Evolutionary conservation across 345 rosid genomes (phyloP).

Genomic region (Hypericum androsaemum): DNA sequence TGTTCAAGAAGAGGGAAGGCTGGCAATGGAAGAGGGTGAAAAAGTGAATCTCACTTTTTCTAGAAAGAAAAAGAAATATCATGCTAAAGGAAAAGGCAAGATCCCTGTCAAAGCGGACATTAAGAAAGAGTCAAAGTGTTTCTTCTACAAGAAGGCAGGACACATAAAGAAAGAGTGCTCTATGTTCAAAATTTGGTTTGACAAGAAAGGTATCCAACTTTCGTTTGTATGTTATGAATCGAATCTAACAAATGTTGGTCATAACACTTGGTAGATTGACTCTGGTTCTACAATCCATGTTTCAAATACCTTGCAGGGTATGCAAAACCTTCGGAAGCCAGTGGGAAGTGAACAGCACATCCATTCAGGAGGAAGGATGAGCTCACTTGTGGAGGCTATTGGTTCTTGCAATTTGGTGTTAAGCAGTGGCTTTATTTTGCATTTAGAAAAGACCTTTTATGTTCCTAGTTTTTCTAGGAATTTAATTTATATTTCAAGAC

Average conservation of each 20-base stretch:
- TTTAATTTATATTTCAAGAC: neutral
- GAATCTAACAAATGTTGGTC: neutral
- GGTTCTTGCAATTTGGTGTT: neutral
- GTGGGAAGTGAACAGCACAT: neutral
- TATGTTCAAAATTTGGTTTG: neutral
- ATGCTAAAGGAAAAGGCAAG: neutral
- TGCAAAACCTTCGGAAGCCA: neutral
- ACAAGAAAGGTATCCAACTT: neutral
- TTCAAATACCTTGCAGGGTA: neutral
- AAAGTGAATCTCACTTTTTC: neutral
- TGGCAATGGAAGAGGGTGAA: neutral
- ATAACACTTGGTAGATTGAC: conserved; percentile 9
- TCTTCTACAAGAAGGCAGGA: neutral
- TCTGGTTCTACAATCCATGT: neutral
- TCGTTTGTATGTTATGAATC: conserved; percentile 8
- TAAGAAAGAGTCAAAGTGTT: neutral
- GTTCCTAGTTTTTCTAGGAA: conserved; percentile 1
- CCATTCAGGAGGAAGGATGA: neutral
- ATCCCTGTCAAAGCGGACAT: too few species aligned
- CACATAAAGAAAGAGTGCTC: neutral
- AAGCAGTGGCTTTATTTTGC: conserved; percentile 1
- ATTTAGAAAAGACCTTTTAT: neutral
- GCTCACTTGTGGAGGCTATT: neutral
- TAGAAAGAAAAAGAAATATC: neutral
- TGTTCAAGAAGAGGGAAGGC: conserved; percentile 2